Evolutionary conservation across 2,329 filamentous ascomycete genomes (phyloP).

Genomic region (Ceratocystis lukuohia): DNA sequence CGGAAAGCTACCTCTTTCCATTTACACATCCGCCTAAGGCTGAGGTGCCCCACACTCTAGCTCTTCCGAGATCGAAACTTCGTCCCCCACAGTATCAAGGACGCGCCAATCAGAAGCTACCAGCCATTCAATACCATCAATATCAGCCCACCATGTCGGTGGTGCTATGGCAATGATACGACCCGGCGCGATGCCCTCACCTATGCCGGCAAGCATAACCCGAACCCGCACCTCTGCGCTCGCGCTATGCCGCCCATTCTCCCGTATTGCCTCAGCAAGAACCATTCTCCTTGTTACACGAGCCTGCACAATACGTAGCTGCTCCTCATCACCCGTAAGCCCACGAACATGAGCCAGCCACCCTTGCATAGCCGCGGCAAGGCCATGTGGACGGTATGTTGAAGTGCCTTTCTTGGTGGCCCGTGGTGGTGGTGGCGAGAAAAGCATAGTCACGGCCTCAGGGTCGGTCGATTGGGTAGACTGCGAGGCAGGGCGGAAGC

Average conservation of each 20-base stretch:
- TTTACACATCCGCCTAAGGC: not conserved
- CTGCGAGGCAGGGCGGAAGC: conserved; percentile 27
- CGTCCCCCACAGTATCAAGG: not conserved
- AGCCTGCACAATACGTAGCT: not conserved
- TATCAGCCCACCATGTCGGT: conserved; percentile 12
- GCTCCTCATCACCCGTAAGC: conserved; percentile 12
- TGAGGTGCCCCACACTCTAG: not conserved
- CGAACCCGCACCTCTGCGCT: not conserved
- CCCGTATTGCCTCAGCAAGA: not conserved
- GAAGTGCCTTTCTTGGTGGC: not conserved
- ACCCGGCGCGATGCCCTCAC: not conserved
- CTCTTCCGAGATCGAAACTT: not conserved
- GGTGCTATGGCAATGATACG: not conserved
- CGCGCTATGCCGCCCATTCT: not conserved
- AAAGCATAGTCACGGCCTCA: conserved; percentile 23
- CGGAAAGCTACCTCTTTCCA: not conserved
- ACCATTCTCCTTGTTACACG: not conserved
- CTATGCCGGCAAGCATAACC: conserved; percentile 4
- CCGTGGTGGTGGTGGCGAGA: conserved; percentile 23
- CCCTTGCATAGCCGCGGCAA: conserved; percentile 30
- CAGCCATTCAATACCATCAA: conserved; percentile 7
- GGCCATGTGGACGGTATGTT: conserved; percentile 27
- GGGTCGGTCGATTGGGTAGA: conserved; percentile 15
- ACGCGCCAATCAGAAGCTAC: conserved; percentile 14
- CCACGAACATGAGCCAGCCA: conserved; percentile 30